Conservation (phyloP, 2,329 filamentous ascomycete genomes). For the Neocatenulostroma microsporum region DNA sequence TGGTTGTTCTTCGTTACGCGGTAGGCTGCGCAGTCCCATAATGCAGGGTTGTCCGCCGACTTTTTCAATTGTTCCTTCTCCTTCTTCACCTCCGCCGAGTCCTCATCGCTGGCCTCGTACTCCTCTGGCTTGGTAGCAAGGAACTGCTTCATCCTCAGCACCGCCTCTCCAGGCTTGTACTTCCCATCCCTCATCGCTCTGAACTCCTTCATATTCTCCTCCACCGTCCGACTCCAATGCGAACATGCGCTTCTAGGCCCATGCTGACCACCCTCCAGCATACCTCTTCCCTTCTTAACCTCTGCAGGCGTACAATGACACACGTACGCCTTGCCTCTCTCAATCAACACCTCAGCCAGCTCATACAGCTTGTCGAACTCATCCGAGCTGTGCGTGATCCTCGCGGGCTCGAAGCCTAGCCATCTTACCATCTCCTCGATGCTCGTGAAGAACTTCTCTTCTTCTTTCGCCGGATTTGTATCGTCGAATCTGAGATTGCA, state of each 20-base stretch:
- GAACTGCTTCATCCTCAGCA: constrained; percentile 90
- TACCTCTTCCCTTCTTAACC: constrained; percentile 80
- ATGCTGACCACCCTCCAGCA: constrained; percentile 51
- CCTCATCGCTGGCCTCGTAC: constrained; percentile 26
- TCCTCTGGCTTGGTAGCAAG: constrained; percentile 40
- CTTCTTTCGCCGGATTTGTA: constrained; percentile 89
- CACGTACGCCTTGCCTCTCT: constrained; percentile 63
- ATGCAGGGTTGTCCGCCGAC: constrained; percentile 72
- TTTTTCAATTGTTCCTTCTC: constrained; percentile 28
- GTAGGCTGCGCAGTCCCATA: constrained; percentile 95
- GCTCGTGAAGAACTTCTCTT: constrained; percentile 80
- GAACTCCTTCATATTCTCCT: constrained; percentile 75
- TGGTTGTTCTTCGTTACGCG: constrained; percentile 65
- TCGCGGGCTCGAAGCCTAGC: constrained; percentile 73
- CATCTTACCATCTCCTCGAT: constrained; percentile 83
- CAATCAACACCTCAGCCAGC: constrained; percentile 76
- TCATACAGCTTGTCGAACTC: constrained; percentile 85
- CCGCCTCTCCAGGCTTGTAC: constrained; percentile 75
- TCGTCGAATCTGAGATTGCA: constrained; percentile 81
- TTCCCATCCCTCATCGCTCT: constrained; percentile 85
- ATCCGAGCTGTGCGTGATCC: constrained; percentile 81
- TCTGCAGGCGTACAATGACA: constrained; percentile 81
- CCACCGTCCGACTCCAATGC: constrained; percentile 66
- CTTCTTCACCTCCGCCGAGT: constrained; percentile 26
- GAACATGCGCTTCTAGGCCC: constrained; percentile 68